Percentiles rank a stretch among this genome's conserved stretches.
phyloP scores from a whole-genome alignment of 495 filamentous ascomycete species.

The Echria macrotheca region DNA sequence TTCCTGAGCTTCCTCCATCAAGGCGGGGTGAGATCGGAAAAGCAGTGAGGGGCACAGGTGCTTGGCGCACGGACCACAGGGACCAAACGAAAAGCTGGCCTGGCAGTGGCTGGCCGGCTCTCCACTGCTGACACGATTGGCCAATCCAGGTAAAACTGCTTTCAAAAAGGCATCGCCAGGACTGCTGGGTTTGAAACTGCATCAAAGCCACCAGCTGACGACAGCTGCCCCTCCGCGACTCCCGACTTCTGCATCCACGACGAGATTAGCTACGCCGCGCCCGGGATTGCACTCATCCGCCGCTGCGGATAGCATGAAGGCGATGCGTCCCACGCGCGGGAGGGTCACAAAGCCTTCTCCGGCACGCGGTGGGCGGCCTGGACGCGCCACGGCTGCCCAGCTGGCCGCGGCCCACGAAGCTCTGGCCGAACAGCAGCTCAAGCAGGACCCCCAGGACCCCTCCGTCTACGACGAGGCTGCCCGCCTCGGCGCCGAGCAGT shows the following conservation, averaged over 20 bases:
- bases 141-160: slow-evolving; percentile 6
- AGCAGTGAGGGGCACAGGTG: too few relatives aligned
- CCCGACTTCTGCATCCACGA: slow-evolving; percentile 3
- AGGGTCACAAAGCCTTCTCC: slow-evolving; percentile 39
- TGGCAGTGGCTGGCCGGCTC: too few relatives aligned
- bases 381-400: slow-evolving; percentile 7
- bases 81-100: too few relatives aligned
- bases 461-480: slow-evolving; percentile 45
- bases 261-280: neutral
- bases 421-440: slow-evolving; percentile 52
- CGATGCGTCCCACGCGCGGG: slow-evolving; percentile 28
- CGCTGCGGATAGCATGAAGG: slow-evolving; percentile 25
- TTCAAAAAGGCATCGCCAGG: neutral
- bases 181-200: neutral
- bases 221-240: slow-evolving; percentile 24
- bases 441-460: slow-evolving; percentile 41
- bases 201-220: slow-evolving; percentile 26
- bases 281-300: neutral
- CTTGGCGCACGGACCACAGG: too few relatives aligned
- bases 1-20: too few relatives aligned
- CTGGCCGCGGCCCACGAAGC: slow-evolving; percentile 10
- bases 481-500: slow-evolving; percentile 37
- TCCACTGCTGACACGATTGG: slow-evolving; percentile 8
- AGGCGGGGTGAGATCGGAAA: too few relatives aligned
- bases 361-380: slow-evolving; percentile 24